These are phyloP conservation scores for Globisporangium yorkense DNA, from an alignment of 352 stramenopile genomes.

Conservation along the genomic window DNA sequence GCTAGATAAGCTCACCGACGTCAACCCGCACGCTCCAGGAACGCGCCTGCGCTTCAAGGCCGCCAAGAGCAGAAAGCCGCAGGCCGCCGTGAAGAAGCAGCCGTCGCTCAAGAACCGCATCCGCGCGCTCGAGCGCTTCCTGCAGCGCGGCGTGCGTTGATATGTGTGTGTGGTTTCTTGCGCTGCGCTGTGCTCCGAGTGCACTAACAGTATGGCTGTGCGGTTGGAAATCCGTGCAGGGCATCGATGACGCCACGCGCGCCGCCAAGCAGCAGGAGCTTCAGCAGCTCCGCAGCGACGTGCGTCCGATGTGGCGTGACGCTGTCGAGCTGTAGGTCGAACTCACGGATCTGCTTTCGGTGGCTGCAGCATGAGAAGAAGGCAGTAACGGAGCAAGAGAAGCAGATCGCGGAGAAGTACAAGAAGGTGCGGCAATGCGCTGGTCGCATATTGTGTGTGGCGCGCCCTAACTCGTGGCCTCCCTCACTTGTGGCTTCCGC, in stretches of 20 bases:
- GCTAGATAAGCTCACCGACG: too few relatives aligned
- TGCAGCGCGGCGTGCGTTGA: constrained; percentile 49
- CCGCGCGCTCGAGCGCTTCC: constrained; percentile 69
- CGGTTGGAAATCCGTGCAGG: constrained; percentile 11
- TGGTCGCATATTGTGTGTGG: too few relatives aligned
- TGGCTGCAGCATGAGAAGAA: constrained; percentile 34
- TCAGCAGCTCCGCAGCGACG: constrained; percentile 38
- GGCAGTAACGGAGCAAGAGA: constrained; percentile 41
- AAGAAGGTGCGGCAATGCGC: constrained; percentile 43
- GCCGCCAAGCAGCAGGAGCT: constrained; percentile 46
- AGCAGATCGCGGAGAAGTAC: constrained; percentile 76
- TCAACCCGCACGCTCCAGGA: constrained; percentile 20
- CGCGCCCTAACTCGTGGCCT: too few relatives aligned
- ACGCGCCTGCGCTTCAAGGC: constrained; percentile 74
- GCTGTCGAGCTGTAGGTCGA: too few relatives aligned
- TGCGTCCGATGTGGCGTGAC: constrained; percentile 3
- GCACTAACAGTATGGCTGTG: background rate
- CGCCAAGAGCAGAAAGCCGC: constrained; percentile 43
- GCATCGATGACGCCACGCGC: constrained; percentile 32
- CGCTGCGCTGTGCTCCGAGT: background rate
- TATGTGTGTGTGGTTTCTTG: background rate
- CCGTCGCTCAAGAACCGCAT: constrained; percentile 84
- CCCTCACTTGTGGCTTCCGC: background rate
- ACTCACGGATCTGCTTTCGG: background rate
- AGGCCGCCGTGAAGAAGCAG: constrained; percentile 44